Conservation (phyloP, 2,329 filamentous ascomycete species). For the Aspergillus uvarum region DNA sequence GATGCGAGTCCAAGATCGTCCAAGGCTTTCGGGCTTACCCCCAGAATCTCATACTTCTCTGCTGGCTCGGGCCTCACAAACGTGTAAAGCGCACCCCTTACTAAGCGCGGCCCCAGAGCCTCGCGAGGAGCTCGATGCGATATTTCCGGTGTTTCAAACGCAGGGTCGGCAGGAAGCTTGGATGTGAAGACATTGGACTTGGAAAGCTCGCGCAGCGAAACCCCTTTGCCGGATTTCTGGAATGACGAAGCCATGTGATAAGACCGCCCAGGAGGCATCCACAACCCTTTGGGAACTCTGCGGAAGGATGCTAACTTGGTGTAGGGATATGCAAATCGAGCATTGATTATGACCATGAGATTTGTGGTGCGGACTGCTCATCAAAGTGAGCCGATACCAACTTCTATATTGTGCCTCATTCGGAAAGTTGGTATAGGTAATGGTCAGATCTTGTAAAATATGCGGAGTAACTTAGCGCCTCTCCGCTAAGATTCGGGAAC, state of each 20-base stretch:
- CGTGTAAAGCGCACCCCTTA: conserved; percentile 82
- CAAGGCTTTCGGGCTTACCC: conserved; percentile 75
- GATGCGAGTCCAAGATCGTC: conserved; percentile 73
- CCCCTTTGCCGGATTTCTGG: conserved; percentile 27
- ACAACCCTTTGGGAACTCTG: conserved; percentile 16
- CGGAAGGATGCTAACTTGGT: conserved; percentile 24
- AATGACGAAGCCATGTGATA: conserved; percentile 49
- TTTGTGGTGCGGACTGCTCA: no score
- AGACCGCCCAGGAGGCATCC: conserved; percentile 33
- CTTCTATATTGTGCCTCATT: background rate
- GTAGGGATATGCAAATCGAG: background rate
- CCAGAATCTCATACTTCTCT: conserved; percentile 73
- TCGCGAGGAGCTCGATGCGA: conserved; percentile 80
- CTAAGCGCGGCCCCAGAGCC: conserved; percentile 74
- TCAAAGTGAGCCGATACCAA: background rate
- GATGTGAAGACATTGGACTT: conserved; percentile 66
- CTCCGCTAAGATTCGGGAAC: background rate
- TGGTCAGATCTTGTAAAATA: background rate
- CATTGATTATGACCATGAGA: conserved; percentile 7
- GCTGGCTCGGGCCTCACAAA: conserved; percentile 80
- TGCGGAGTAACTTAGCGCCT: background rate
- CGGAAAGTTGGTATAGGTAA: no score
- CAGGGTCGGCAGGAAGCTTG: conserved; percentile 71
- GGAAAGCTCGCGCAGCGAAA: conserved; percentile 53
- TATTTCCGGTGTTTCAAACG: conserved; percentile 74